phyloP scores from a whole-genome alignment of 176 grass and related monocot species.

The Triticum monococcum region DNA sequence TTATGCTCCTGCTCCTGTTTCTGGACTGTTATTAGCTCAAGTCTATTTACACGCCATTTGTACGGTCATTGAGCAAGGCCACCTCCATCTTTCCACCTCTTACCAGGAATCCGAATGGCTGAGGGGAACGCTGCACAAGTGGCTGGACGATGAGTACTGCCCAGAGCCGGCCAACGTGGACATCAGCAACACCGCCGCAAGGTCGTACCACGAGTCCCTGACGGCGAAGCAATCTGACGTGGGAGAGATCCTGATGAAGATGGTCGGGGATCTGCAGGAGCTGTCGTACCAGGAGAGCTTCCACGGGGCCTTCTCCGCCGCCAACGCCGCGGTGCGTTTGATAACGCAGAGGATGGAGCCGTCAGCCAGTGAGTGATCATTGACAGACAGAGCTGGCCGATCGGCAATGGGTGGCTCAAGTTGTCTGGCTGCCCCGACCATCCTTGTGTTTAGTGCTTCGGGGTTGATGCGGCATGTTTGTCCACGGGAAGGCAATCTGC shows the following conservation, averaged over 20 bases:
- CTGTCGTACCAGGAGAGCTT: conserved; percentile 83
- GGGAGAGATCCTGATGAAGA: conserved; percentile 78
- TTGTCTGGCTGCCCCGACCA: neutral
- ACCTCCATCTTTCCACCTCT: neutral
- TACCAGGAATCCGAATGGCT: conserved; percentile 86
- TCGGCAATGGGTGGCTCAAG: neutral
- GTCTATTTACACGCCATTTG: neutral
- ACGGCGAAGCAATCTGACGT: conserved; percentile 57
- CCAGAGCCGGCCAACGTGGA: conserved; percentile 77
- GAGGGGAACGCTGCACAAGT: conserved; percentile 73
- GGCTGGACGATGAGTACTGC: conserved; percentile 88
- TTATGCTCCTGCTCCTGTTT: no score
- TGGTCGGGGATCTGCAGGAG: conserved; percentile 64
- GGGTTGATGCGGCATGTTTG: neutral
- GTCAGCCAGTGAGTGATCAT: neutral
- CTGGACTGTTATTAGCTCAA: neutral
- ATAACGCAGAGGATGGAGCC: conserved; percentile 63
- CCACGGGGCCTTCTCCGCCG: conserved; percentile 76
- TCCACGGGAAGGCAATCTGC: neutral
- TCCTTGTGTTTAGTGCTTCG: neutral
- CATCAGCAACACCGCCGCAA: conserved; percentile 70
- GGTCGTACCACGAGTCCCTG: conserved; percentile 65
- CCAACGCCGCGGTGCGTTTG: conserved; percentile 69
- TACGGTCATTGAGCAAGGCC: neutral
- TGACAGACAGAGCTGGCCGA: neutral